Percentiles rank a stretch among this genome's conserved stretches.
phyloP scores from a whole-genome alignment of 345 rosid genomes.

The Raphanus raphanistrum region DNA sequence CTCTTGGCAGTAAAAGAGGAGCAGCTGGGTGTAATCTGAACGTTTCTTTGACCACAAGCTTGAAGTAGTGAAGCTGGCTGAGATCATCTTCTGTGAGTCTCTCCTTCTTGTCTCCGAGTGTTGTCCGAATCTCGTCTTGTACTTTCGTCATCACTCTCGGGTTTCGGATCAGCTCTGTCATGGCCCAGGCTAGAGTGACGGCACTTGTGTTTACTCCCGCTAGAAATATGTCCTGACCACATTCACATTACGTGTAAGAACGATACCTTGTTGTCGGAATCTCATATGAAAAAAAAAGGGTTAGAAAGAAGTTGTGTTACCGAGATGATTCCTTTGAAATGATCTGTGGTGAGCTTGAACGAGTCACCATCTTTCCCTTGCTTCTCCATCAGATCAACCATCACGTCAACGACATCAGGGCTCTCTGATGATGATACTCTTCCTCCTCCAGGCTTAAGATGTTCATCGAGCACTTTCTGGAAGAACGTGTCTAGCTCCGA shows the following conservation, averaged over 20 bases:
- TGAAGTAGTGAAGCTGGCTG: not conserved
- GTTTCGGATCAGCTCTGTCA: not conserved
- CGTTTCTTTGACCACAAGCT: not conserved
- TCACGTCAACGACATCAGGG: not conserved
- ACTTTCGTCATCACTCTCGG: not conserved
- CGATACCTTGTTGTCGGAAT: not conserved
- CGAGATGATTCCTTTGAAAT: not conserved
- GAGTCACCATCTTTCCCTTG: not conserved
- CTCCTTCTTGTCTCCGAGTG: not conserved
- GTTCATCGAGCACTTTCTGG: not conserved
- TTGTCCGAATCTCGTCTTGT: not conserved
- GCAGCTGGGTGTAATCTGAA: not conserved
- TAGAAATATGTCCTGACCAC: not conserved
- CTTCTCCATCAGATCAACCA: not conserved
- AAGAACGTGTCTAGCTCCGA: not conserved
- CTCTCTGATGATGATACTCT: not conserved
- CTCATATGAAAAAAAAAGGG: not conserved
- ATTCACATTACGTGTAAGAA: not conserved
- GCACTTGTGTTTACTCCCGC: not conserved
- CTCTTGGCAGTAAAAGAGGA: not conserved
- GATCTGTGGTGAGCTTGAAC: not conserved
- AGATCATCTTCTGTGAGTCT: not conserved
- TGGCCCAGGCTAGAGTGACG: not conserved
- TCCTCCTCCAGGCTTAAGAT: not conserved
- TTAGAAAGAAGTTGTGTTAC: not conserved